Conservation (phyloP, 2,329 filamentous ascomycete species). For the Hymenoscyphus fructigenus region DNA sequence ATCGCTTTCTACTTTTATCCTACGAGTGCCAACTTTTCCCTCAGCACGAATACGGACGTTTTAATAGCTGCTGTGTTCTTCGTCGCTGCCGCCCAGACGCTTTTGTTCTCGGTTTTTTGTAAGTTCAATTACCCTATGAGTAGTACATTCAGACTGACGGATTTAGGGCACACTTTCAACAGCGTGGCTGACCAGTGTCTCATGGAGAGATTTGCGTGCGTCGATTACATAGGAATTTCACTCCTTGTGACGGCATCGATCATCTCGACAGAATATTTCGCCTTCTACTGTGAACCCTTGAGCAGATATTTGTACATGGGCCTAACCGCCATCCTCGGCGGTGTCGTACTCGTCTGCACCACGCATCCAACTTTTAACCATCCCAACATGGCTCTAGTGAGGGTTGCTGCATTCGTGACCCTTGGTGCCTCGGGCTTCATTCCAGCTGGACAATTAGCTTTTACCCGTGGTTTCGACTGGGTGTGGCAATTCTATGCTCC, state of each 20-base stretch:
- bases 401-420: constrained; percentile 87
- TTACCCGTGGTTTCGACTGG: constrained; percentile 75
- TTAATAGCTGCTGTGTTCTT: constrained; percentile 94
- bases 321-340: constrained; percentile 78
- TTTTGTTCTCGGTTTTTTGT: constrained; percentile 75
- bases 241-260: constrained; percentile 93
- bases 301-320: constrained; percentile 85
- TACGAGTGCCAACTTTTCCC: constrained; percentile 77
- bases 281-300: constrained; percentile 94
- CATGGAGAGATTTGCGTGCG: constrained; percentile 93
- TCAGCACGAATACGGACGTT: constrained; percentile 84
- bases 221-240: constrained; percentile 97
- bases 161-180: constrained; percentile 98
- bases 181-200: constrained; percentile 86
- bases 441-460: constrained; percentile 79
- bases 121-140: not conserved
- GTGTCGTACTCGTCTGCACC: constrained; percentile 72
- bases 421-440: constrained; percentile 86
- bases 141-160: not conserved
- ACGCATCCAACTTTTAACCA: constrained; percentile 97
- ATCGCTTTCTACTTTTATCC: constrained; percentile 97
- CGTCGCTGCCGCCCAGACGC: constrained; percentile 90
- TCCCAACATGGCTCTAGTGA: constrained; percentile 85
- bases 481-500: constrained; percentile 88
- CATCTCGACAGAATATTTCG: constrained; percentile 97